A percentile compares a stretch with the other conserved stretches of the same genome.
Conservation (phyloP, 2,329 filamentous ascomycete genomes). For the Stylonectria norvegica region DNA sequence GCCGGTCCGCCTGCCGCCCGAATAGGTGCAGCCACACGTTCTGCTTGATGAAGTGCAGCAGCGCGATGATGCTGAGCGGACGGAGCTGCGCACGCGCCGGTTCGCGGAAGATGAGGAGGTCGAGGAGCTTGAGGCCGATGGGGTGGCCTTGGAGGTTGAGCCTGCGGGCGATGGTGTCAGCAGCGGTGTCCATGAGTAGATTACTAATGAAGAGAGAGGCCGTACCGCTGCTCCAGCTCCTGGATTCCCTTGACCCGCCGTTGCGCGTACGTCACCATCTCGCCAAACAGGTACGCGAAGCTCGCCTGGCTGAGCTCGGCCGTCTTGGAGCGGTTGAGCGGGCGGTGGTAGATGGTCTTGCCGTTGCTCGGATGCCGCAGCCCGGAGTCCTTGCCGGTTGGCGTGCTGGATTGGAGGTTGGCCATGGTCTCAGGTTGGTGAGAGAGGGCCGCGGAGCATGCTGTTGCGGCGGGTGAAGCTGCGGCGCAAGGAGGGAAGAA, state of each 20-base stretch:
- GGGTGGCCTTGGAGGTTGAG: slow-evolving; percentile 90
- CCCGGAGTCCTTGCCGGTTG: slow-evolving; percentile 52
- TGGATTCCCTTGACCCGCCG: slow-evolving; percentile 85
- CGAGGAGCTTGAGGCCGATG: slow-evolving; percentile 88
- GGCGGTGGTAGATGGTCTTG: slow-evolving; percentile 97
- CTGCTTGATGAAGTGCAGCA: slow-evolving; percentile 94
- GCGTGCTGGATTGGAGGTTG: slow-evolving; percentile 47
- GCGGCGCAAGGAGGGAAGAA: slow-evolving; percentile 1
- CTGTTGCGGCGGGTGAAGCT: slow-evolving; percentile 7
- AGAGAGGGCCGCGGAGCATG: slow-evolving; percentile 14
- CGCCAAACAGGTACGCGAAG: slow-evolving; percentile 93
- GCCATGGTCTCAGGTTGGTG: slow-evolving; percentile 38
- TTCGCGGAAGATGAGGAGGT: slow-evolving; percentile 87
- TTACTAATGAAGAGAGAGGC: not conserved
- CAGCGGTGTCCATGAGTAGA: slow-evolving; percentile 2
- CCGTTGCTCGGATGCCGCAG: slow-evolving; percentile 87
- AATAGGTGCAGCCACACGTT: slow-evolving; percentile 92
- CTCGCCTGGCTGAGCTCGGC: slow-evolving; percentile 87
- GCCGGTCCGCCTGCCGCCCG: slow-evolving; percentile 80
- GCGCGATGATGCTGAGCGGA: slow-evolving; percentile 81
- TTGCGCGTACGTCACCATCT: slow-evolving; percentile 96
- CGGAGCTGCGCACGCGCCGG: slow-evolving; percentile 67
- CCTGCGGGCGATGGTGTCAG: slow-evolving; percentile 41
- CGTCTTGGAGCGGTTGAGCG: slow-evolving; percentile 84
- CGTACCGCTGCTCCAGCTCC: slow-evolving; percentile 84